Conservation (phyloP, 2,329 filamentous ascomycete genomes). For the Penicillium sp. region DNA sequence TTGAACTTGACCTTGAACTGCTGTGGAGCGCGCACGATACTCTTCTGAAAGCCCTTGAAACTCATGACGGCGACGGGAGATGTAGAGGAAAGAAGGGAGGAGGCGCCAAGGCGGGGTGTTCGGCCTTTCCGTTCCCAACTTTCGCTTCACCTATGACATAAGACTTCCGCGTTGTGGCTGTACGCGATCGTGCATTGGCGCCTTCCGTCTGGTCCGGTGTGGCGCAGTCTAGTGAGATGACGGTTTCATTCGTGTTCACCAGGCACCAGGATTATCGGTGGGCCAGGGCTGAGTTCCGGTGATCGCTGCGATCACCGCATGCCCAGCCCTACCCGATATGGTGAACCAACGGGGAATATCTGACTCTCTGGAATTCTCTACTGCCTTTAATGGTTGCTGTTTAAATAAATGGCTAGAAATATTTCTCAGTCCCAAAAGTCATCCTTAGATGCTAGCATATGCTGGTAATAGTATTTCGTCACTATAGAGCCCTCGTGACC, state of each 20-base stretch:
- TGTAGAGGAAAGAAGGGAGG: conserved; percentile 8
- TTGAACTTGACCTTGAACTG: conserved; percentile 88
- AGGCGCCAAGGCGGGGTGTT: conserved; percentile 13
- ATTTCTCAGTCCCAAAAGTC: no score
- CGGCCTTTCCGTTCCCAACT: conserved; percentile 18
- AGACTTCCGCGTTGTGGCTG: conserved; percentile 12
- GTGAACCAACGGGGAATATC: not conserved
- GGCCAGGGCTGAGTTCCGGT: not conserved
- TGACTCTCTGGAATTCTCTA: no score
- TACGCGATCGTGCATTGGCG: conserved; percentile 11
- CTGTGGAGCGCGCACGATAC: conserved; percentile 83
- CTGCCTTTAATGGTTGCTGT: no score
- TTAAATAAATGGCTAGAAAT: no score
- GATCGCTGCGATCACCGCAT: not conserved
- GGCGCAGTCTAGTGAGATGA: not conserved
- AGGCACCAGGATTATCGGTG: not conserved
- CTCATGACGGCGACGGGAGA: conserved; percentile 59
- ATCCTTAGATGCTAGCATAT: no score
- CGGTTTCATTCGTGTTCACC: not conserved
- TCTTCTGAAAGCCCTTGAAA: conserved; percentile 94
- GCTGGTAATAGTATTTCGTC: no score
- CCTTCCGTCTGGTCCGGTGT: not conserved
- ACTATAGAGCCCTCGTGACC: no score
- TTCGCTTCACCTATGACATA: conserved; percentile 23
- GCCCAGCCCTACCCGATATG: conserved; percentile 8